Conservation (phyloP, 176 grass and related monocot species). For the Musa schizocarpa region DNA sequence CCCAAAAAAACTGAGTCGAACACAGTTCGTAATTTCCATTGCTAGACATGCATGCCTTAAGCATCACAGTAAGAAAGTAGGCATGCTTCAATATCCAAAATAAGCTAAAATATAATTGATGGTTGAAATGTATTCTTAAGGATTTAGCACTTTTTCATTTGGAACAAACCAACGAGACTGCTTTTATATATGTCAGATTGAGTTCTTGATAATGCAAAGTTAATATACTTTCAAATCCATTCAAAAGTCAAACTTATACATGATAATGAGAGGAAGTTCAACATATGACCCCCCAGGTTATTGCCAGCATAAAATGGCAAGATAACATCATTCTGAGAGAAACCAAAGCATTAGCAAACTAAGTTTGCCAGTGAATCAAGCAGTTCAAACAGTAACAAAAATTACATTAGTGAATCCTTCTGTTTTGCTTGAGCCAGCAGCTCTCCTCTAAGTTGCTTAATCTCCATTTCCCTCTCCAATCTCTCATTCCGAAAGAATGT, state of each 20-base stretch:
- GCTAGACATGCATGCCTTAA: no score
- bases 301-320: background rate
- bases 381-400: background rate
- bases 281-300: background rate
- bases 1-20: no score
- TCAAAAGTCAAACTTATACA: background rate
- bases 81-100: background rate
- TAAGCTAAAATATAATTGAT: background rate
- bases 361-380: background rate
- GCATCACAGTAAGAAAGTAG: background rate
- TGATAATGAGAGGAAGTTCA: background rate
- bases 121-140: background rate
- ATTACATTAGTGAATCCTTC: constrained; percentile 27
- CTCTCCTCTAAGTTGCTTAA: constrained; percentile 22
- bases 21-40: no score
- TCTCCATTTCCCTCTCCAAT: constrained; percentile 27
- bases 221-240: background rate
- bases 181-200: background rate
- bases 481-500: constrained; percentile 23
- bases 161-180: background rate
- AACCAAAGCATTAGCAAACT: background rate
- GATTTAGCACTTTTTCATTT: background rate
- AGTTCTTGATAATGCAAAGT: background rate
- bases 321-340: background rate
- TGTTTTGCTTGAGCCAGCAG: constrained; percentile 27